A percentile compares a stretch with the other conserved stretches of the same genome.
Conservation (phyloP, 345 rosid species). For the Salix viminalis region DNA sequence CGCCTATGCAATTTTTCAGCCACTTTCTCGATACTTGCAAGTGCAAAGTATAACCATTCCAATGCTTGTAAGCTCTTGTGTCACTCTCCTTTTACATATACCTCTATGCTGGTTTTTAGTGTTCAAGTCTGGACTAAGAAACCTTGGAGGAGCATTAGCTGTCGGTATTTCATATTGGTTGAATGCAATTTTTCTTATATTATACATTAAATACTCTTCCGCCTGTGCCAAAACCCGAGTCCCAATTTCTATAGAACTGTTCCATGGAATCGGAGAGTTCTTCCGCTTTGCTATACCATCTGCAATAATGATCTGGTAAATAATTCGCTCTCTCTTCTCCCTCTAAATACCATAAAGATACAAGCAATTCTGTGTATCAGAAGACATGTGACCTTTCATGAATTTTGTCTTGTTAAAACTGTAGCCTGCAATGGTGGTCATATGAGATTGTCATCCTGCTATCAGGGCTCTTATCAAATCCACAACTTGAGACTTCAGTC, state of each 20-base stretch:
- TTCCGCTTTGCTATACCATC: constrained; percentile 22
- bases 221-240: constrained; percentile 22
- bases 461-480: constrained; percentile 23
- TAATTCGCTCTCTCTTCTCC: not conserved
- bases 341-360: not conserved
- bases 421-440: constrained; percentile 28
- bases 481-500: constrained; percentile 26
- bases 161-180: constrained; percentile 25
- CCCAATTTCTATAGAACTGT: constrained; percentile 12
- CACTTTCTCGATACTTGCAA: constrained; percentile 16
- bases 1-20: constrained; percentile 19
- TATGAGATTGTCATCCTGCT: constrained; percentile 19
- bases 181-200: constrained; percentile 17
- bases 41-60: constrained; percentile 22
- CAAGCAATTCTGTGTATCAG: not conserved
- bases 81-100: constrained; percentile 19
- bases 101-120: constrained; percentile 24
- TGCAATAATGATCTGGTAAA: constrained; percentile 23
- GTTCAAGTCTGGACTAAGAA: constrained; percentile 14
- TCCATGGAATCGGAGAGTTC: constrained; percentile 25
- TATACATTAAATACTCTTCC: constrained; percentile 13
- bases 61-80: constrained; percentile 11
- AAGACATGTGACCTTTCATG: not conserved
- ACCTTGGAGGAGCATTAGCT: constrained; percentile 23
- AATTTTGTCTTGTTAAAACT: not conserved